Evolutionary conservation across 305 asterid genomes (phyloP).

Genomic region (Fraxinus floribunda): DNA sequence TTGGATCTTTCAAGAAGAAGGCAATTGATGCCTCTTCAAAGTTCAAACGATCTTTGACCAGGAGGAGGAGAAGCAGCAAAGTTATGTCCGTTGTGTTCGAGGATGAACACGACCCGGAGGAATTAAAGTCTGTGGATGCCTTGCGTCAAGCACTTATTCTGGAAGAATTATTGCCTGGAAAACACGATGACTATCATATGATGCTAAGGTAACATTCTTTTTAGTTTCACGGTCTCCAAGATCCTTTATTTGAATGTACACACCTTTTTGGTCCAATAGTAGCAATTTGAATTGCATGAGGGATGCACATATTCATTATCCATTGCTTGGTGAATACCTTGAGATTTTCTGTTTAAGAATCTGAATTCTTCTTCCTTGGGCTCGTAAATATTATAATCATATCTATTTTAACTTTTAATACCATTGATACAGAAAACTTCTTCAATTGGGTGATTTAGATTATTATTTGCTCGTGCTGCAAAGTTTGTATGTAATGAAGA

Average conservation of each 20-base stretch:
- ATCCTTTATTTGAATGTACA: background rate
- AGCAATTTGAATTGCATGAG: background rate
- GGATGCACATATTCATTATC: background rate
- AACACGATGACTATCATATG: conserved; percentile 89
- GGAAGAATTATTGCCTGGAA: conserved; percentile 81
- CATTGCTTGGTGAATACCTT: background rate
- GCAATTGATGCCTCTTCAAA: conserved; percentile 82
- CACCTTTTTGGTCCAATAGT: background rate
- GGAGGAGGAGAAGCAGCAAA: conserved; percentile 68
- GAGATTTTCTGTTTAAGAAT: background rate
- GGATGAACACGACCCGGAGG: conserved; percentile 92
- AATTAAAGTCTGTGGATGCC: conserved; percentile 70
- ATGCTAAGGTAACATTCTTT: conserved; percentile 56
- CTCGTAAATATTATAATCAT: background rate
- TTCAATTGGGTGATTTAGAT: background rate
- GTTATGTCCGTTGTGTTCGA: conserved; percentile 77
- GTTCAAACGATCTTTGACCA: conserved; percentile 70
- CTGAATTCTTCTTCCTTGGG: background rate
- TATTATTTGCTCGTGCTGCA: background rate
- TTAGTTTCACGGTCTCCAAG: background rate
- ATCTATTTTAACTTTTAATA: background rate
- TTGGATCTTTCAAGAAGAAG: conserved; percentile 77
- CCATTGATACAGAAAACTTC: background rate
- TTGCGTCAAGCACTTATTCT: conserved; percentile 85
- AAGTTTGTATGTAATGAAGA: background rate